Evolutionary conservation across 2,329 filamentous ascomycete genomes (phyloP).

Genomic region (Lachnellula cervina): DNA sequence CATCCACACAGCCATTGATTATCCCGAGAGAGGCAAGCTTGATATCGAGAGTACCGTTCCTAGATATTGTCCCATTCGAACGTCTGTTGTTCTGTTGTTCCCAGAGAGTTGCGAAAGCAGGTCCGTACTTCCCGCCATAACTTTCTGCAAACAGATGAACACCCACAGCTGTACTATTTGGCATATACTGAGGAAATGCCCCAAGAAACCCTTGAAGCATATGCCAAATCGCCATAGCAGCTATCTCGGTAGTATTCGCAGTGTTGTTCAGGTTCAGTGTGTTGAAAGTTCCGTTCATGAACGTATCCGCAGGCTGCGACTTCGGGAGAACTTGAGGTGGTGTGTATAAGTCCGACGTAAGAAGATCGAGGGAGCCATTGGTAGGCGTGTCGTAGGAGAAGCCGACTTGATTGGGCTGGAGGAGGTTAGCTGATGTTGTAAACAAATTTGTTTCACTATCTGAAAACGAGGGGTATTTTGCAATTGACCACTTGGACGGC

Average conservation of each 20-base stretch:
- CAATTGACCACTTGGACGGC: not conserved
- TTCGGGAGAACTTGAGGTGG: constrained; percentile 33
- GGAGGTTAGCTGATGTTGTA: constrained; percentile 19
- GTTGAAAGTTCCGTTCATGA: constrained; percentile 62
- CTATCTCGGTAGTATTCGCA: constrained; percentile 47
- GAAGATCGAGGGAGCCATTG: constrained; percentile 53
- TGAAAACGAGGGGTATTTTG: not conserved
- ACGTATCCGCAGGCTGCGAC: constrained; percentile 30
- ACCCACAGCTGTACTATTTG: constrained; percentile 48
- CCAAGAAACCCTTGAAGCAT: constrained; percentile 56
- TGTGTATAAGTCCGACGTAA: constrained; percentile 37
- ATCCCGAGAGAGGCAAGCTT: constrained; percentile 62
- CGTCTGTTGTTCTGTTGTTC: constrained; percentile 58
- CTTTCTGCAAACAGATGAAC: constrained; percentile 66
- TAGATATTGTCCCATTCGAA: constrained; percentile 43
- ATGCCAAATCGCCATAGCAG: constrained; percentile 53
- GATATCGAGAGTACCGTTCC: constrained; percentile 52
- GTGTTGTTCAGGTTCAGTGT: constrained; percentile 42
- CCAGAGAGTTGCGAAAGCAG: constrained; percentile 54
- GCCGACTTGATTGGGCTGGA: constrained; percentile 64
- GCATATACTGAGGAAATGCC: constrained; percentile 51
- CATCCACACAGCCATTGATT: constrained; percentile 66
- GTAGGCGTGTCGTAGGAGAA: constrained; percentile 62
- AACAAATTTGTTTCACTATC: not conserved
- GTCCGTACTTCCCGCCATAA: constrained; percentile 67